Percentiles rank a stretch among this genome's conserved stretches.
Conservation (phyloP, 1,284 basidiomycete genomes). For the Ustilago shanxiensis region DNA sequence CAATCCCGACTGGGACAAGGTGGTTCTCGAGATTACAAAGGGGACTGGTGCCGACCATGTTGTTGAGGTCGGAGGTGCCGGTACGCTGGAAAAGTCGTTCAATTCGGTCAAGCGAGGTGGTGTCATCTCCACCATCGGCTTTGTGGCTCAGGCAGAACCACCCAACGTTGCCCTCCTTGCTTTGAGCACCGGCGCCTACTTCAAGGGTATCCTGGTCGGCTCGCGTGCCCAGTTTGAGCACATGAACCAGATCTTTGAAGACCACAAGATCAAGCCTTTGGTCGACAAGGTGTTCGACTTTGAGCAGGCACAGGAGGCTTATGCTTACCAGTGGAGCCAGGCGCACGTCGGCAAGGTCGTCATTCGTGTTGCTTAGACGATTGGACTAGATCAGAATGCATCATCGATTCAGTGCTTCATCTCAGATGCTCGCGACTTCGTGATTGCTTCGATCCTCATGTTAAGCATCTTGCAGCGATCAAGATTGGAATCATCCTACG, state of each 20-base stretch:
- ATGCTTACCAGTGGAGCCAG: constrained; percentile 71
- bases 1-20: constrained; percentile 75
- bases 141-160: constrained; percentile 68
- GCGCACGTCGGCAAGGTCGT: constrained; percentile 62
- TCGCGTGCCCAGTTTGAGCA: constrained; percentile 72
- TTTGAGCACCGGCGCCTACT: constrained; percentile 39
- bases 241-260: constrained; percentile 73
- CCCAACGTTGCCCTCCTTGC: constrained; percentile 41
- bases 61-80: constrained; percentile 75
- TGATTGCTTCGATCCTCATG: not conserved
- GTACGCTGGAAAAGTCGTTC: constrained; percentile 73
- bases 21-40: constrained; percentile 74
- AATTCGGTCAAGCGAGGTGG: constrained; percentile 73
- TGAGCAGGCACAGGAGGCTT: constrained; percentile 73
- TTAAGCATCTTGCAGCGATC: no score
- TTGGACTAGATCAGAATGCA: not conserved
- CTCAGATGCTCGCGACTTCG: not conserved
- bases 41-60: constrained; percentile 75
- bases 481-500: not conserved
- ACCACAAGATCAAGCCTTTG: constrained; percentile 72
- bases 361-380: constrained; percentile 36
- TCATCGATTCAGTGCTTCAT: not conserved
- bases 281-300: constrained; percentile 75
- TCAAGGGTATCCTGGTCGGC: constrained; percentile 71
- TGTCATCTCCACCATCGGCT: constrained; percentile 74